Percentiles rank a stretch among this genome's conserved stretches.
Evolutionary conservation across 768 basidiomycete species (phyloP).

Genomic region (Termitomyces sp.): DNA sequence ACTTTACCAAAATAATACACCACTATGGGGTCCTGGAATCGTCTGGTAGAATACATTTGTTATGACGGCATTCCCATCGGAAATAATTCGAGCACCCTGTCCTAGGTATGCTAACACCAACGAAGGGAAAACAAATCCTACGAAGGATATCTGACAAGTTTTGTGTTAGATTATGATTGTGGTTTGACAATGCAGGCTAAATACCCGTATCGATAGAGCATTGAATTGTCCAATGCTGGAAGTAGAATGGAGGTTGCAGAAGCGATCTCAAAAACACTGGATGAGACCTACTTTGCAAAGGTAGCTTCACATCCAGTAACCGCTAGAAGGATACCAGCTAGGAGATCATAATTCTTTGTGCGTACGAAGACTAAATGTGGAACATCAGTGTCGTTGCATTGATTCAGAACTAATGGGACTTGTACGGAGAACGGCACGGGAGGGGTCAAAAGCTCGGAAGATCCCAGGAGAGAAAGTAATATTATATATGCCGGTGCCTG

Average conservation of each 20-base stretch:
- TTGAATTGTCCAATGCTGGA: constrained; percentile 64
- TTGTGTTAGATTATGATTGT: background rate
- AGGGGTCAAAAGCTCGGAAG: constrained; percentile 63
- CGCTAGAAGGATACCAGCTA: constrained; percentile 59
- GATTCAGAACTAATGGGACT: background rate
- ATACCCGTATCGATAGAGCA: constrained; percentile 48
- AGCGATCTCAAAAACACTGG: background rate
- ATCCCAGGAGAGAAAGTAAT: constrained; percentile 49
- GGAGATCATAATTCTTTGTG: constrained; percentile 52
- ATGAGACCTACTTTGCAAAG: constrained; percentile 51
- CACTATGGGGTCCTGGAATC: constrained; percentile 52
- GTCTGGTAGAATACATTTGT: constrained; percentile 56
- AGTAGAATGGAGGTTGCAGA: background rate
- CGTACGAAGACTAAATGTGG: constrained; percentile 50
- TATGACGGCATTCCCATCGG: constrained; percentile 42
- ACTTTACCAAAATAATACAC: constrained; percentile 51
- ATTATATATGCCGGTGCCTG: constrained; percentile 52
- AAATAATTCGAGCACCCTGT: constrained; percentile 59
- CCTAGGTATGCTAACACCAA: constrained; percentile 65
- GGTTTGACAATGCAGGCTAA: background rate
- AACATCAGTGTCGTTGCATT: background rate
- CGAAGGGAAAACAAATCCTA: constrained; percentile 48
- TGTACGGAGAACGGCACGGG: constrained; percentile 56
- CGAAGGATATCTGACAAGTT: constrained; percentile 40
- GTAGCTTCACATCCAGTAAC: constrained; percentile 69